Percentiles rank a stretch among this genome's conserved stretches.
Conservation (phyloP, 495 filamentous ascomycete genomes). For the Evernia prunastri region DNA sequence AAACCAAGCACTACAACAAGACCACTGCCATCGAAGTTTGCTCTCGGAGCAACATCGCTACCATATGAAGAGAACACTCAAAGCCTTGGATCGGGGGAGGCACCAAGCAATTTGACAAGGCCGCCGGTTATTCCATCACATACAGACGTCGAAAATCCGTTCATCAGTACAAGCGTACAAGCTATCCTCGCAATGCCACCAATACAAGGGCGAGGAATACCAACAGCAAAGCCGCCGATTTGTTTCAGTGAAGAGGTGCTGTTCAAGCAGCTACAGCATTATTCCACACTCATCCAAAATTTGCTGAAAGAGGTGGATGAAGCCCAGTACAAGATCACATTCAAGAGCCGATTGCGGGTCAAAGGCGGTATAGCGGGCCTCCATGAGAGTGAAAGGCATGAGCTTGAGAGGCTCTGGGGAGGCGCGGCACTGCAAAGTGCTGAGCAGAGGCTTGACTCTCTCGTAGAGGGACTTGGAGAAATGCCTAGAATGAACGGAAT, state of each 20-base stretch:
- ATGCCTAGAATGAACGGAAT: neutral
- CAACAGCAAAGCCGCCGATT: neutral
- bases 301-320: neutral
- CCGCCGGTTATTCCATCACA: neutral
- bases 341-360: neutral
- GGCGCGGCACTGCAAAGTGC: neutral
- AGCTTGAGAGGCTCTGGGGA: neutral
- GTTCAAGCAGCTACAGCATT: slow-evolving; percentile 9
- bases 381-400: neutral
- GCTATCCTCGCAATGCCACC: neutral
- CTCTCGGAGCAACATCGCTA: neutral
- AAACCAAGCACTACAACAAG: neutral
- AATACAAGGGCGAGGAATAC: slow-evolving; percentile 1
- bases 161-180: neutral
- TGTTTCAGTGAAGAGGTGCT: neutral
- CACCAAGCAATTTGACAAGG: neutral
- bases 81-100: neutral
- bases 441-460: neutral
- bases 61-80: neutral
- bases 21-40: neutral
- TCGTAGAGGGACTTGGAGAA: neutral
- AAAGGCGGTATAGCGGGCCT: neutral
- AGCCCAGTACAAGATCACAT: neutral
- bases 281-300: neutral
- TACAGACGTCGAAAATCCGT: neutral